These are phyloP conservation scores for Botryotinia narcissicola DNA, from an alignment of 2,329 filamentous ascomycete genomes.

Conservation along the genomic window DNA sequence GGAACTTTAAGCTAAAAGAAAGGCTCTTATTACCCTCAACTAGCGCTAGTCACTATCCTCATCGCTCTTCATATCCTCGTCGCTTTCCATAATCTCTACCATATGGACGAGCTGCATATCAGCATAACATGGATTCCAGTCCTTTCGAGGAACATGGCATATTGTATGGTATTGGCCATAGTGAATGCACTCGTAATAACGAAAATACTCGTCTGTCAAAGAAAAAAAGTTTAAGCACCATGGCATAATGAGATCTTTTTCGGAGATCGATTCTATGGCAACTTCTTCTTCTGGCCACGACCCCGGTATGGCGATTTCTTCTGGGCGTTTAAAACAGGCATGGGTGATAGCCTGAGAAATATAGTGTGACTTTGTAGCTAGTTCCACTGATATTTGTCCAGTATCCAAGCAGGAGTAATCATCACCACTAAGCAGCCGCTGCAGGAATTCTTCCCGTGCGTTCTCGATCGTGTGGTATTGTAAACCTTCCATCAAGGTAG, in stretches of 20 bases:
- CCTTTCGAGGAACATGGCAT: neutral
- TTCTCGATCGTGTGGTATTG: neutral
- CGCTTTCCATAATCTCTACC: neutral
- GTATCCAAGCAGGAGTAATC: fast-evolving
- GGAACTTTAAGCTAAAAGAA: neutral
- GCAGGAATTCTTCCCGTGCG: neutral
- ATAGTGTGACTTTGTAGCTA: fast-evolving
- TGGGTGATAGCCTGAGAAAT: fast-evolving
- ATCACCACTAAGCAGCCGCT: fast-evolving
- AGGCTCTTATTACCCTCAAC: neutral
- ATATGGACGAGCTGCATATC: neutral
- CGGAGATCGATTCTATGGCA: neutral
- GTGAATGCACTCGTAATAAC: neutral
- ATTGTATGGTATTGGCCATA: neutral
- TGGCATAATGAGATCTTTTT: neutral
- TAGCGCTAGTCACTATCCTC: neutral
- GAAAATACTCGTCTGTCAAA: fast-evolving
- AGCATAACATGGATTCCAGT: fast-evolving
- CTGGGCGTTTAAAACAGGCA: fast-evolving
- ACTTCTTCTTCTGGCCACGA: neutral
- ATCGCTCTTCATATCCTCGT: neutral
- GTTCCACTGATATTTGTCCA: fast-evolving
- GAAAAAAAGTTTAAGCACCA: fast-evolving
- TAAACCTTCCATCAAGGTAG: neutral
- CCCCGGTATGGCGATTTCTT: neutral